phyloP scores from a whole-genome alignment of 768 basidiomycete species.

The Baorangia bicolor region DNA sequence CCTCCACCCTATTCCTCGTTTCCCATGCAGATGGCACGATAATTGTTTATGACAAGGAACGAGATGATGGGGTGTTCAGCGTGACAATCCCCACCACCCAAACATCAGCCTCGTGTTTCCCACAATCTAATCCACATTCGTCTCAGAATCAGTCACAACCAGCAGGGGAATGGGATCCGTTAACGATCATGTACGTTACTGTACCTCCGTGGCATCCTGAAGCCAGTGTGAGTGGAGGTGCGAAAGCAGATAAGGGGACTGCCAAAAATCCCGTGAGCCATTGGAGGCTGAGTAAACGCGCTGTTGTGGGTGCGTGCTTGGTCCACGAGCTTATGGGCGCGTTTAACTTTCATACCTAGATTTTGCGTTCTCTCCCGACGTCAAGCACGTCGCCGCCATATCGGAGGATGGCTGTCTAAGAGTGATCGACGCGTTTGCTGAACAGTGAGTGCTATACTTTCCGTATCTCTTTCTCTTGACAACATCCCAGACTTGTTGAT shows the following conservation, averaged over 20 bases:
- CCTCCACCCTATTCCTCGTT: constrained; percentile 77
- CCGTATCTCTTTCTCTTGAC: constrained; percentile 1
- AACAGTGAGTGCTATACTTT: constrained; percentile 56
- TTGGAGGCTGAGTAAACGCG: constrained; percentile 74
- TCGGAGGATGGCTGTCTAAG: constrained; percentile 91
- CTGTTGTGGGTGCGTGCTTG: constrained; percentile 63
- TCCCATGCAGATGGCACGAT: constrained; percentile 90
- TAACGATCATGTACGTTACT: constrained; percentile 73
- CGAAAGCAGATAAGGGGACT: constrained; percentile 60
- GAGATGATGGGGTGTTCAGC: constrained; percentile 78
- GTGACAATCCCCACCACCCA: constrained; percentile 50
- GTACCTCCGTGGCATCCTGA: constrained; percentile 86
- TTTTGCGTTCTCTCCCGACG: constrained; percentile 92
- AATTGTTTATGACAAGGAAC: constrained; percentile 87
- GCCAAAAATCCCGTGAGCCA: constrained; percentile 89
- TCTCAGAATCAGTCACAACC: constrained; percentile 27
- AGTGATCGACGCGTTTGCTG: constrained; percentile 84
- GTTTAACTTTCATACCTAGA: constrained; percentile 43
- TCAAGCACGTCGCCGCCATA: constrained; percentile 84
- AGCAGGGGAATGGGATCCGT: constrained; percentile 68
- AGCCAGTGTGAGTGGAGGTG: constrained; percentile 28
- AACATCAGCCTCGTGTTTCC: constrained; percentile 29
- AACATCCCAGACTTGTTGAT: constrained; percentile 70
- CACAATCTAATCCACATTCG: constrained; percentile 26
- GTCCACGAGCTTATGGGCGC: not conserved